Evolutionary conservation across 192 early-diverging fungal species (phyloP).

Genomic region (Backusella tuberculispora): DNA sequence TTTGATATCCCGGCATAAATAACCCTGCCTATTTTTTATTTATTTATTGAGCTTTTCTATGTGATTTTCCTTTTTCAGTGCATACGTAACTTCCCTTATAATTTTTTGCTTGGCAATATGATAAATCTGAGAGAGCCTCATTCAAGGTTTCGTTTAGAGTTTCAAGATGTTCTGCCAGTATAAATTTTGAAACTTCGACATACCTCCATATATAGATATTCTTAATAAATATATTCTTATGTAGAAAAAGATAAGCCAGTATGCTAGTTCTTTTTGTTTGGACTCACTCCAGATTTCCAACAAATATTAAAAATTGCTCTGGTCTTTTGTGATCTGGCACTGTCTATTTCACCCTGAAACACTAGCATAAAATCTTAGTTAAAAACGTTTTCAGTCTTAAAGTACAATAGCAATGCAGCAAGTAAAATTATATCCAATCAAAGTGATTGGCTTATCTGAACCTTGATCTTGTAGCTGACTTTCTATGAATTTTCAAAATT

Average conservation of each 20-base stretch:
- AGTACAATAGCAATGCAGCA: slow-evolving; percentile 10
- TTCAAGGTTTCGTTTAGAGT: neutral
- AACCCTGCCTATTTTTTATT: neutral
- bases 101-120: neutral
- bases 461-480: slow-evolving; percentile 16
- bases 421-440: neutral
- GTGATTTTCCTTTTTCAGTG: slow-evolving; percentile 12
- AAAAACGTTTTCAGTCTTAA: neutral
- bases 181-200: neutral
- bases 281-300: neutral
- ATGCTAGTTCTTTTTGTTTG: neutral
- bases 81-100: neutral
- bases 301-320: neutral
- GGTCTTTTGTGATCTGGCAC: neutral
- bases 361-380: neutral
- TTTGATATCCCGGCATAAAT: slow-evolving; percentile 12
- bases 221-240: neutral
- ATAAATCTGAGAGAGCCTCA: neutral
- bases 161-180: neutral
- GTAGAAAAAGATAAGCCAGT: neutral
- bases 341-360: neutral
- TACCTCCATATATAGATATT: neutral
- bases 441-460: neutral
- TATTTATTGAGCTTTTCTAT: neutral
- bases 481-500: neutral